Evolutionary conservation across 768 basidiomycete genomes (phyloP), one percentile per base, ranked within the genome.

Genomic region (Sistotremastrum niveocremeum): DNA sequence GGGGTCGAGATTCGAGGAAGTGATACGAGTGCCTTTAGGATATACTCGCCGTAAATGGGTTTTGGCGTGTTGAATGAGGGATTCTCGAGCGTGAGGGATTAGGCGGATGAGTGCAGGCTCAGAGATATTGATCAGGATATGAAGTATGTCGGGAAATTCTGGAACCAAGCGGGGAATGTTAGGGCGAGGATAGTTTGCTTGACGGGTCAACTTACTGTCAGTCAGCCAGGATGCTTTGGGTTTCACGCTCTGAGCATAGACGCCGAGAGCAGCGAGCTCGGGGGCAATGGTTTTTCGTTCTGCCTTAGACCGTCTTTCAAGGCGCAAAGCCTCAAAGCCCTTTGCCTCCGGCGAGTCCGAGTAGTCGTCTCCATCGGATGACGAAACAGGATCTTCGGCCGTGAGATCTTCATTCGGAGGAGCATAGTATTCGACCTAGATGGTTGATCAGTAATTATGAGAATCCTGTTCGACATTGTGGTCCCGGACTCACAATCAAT

Each of bases 161-260:
- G 51, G 20, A 43, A 30, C 37, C 34, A 10, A 36, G 8, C 38
- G 32, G 2, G 20, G 31, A 32, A 20, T 40, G 20, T 39, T 28
- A 36, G 42, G 37, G 10, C 35, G 42, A 41, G 29, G n/a, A 42
- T 11, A 5, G 28, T 11, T 9, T 37, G 7, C 4, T 33, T 45
- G 10, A 11, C 9, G 9, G 33, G 11, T 35, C n/a, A 6, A 51
- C 56, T 28, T 52, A 69, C 71, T 56, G 58, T 68, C 57, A 20
- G 51, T 46, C 33, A 71, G 61, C 76, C 77, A 79, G 5, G 65
- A 67, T 47, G 72, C 68, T 6, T 51, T 20, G 5, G 78, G 78
- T 51, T 81, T 80, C 68, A 79, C 65, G 57, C 76, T 79, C 32
- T 76, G 71, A 4, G 74, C 70, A 46, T 80, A 80, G 54, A 72